Evolutionary conservation across 805 yeast genomes (phyloP).

Genomic region (Komagataella kurtzmanii): DNA sequence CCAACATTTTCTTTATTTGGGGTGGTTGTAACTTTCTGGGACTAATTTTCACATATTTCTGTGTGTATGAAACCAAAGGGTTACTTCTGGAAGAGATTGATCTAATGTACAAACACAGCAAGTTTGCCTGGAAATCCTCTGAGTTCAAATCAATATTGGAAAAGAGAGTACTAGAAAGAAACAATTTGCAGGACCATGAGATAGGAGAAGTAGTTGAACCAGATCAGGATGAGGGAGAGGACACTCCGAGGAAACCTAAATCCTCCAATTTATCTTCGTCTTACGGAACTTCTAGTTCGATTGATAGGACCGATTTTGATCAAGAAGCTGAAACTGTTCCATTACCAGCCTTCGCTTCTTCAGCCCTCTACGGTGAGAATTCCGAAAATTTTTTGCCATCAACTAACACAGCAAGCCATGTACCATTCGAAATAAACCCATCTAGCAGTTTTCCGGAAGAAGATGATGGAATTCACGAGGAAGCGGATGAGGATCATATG

Average conservation of each 20-base stretch:
- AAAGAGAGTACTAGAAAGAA: constrained; percentile 7
- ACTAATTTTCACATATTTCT: constrained; percentile 45
- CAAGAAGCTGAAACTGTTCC: neutral
- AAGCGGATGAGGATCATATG: neutral
- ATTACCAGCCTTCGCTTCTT: neutral
- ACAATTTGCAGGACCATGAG: neutral
- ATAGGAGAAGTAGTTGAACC: neutral
- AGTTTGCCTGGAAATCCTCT: constrained; percentile 36
- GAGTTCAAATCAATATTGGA: constrained; percentile 19
- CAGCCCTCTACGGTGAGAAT: neutral
- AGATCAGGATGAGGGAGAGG: neutral
- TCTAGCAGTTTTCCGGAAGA: neutral
- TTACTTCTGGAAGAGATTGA: constrained; percentile 72
- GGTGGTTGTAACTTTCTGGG: constrained; percentile 55
- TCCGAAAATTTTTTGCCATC: neutral
- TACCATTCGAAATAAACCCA: neutral
- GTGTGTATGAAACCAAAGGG: constrained; percentile 72
- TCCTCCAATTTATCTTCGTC: neutral
- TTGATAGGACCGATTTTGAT: neutral
- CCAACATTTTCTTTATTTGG: constrained; percentile 70
- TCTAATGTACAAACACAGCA: constrained; percentile 51
- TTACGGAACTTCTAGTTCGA: neutral
- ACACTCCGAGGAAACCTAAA: neutral
- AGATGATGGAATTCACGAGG: neutral
- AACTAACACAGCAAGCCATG: neutral